Percentiles rank a stretch among this genome's conserved stretches.
phyloP scores from a whole-genome alignment of 768 basidiomycete species.

The Cyclocybe cylindracea region DNA sequence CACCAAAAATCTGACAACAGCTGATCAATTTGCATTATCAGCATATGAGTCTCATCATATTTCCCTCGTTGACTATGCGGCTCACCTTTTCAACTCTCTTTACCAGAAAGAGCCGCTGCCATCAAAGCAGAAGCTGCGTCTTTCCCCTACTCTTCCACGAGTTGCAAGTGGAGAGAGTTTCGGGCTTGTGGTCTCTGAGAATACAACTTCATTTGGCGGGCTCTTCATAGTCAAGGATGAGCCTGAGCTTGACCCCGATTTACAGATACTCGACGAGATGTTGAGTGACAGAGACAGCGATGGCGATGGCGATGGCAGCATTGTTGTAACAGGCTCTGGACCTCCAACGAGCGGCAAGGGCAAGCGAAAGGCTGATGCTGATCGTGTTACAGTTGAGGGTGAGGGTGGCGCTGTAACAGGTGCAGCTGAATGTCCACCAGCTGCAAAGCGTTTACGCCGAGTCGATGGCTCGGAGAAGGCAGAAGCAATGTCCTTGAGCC shows the following conservation, averaged over 20 bases:
- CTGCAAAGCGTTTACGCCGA: too few species aligned
- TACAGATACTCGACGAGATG: background rate
- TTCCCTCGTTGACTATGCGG: background rate
- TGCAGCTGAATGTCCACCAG: too few species aligned
- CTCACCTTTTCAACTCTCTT: background rate
- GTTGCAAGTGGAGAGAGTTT: background rate
- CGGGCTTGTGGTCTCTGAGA: background rate
- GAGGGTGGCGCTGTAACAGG: too few species aligned
- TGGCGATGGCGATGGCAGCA: background rate
- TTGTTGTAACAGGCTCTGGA: too few species aligned
- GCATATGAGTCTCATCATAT: background rate
- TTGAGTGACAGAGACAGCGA: background rate
- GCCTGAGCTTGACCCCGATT: background rate
- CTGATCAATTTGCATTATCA: background rate
- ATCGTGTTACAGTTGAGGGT: too few species aligned
- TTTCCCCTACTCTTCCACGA: background rate
- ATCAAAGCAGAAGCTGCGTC: background rate
- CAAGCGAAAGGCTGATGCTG: too few species aligned
- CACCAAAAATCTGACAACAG: background rate
- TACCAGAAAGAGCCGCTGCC: background rate
- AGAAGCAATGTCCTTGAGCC: too few species aligned
- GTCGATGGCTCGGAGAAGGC: too few species aligned
- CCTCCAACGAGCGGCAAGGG: too few species aligned
- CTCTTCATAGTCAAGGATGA: background rate
- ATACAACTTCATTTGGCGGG: background rate